A percentile compares a stretch with the other conserved stretches of the same genome.
These are phyloP conservation scores for Penicillium digitatum DNA, from an alignment of 2,329 filamentous ascomycete genomes.

Conservation along the genomic window DNA sequence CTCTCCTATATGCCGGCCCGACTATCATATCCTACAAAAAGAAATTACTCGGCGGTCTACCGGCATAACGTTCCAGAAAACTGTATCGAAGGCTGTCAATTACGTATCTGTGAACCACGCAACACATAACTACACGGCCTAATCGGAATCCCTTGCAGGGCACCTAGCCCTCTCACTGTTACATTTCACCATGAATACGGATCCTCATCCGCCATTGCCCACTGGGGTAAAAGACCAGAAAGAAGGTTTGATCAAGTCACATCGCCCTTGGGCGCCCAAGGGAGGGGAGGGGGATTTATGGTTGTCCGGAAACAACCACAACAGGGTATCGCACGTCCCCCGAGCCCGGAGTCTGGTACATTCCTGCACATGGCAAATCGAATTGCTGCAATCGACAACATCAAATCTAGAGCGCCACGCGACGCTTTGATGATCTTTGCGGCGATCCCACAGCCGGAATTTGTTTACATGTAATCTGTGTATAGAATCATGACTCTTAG, in stretches of 20 bases:
- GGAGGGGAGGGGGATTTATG: slow-evolving; percentile 11
- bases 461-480: background rate
- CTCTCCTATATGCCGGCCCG: background rate
- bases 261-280: slow-evolving; percentile 1
- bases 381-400: slow-evolving; percentile 13
- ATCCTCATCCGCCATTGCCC: background rate
- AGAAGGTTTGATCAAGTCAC: slow-evolving; percentile 14
- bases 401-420: slow-evolving; percentile 19
- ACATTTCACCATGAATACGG: background rate
- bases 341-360: slow-evolving; percentile 5
- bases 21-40: background rate
- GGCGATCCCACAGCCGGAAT: background rate
- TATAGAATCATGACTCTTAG: background rate
- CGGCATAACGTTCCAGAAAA: slow-evolving; percentile 15
- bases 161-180: background rate
- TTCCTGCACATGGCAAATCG: slow-evolving; percentile 14
- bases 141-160: slow-evolving; percentile 1
- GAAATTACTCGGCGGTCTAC: background rate
- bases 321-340: background rate
- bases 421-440: slow-evolving; percentile 12
- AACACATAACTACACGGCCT: background rate
- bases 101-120: background rate
- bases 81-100: slow-evolving; percentile 7
- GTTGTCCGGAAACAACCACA: slow-evolving; percentile 19
- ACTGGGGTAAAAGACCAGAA: slow-evolving; percentile 8